These are phyloP conservation scores for Beta lomatogona DNA, from an alignment of 179 eudicot species.

Conservation along the genomic window DNA sequence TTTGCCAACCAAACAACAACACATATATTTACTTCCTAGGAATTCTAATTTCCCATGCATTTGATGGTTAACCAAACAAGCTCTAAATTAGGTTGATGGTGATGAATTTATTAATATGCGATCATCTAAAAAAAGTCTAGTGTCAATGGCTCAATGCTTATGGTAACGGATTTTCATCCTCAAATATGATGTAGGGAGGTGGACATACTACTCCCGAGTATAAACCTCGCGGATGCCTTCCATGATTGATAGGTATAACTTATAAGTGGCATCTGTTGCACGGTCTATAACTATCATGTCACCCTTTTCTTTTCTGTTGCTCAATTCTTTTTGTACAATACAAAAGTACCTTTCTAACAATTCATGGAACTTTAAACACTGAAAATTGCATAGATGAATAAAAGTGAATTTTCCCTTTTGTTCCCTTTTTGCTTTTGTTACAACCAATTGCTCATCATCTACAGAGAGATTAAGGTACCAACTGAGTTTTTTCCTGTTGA, in stretches of 20 bases:
- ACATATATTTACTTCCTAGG: too few species aligned
- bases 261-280: too few species aligned
- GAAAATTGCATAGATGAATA: not conserved
- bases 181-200: too few species aligned
- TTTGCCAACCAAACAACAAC: too few species aligned
- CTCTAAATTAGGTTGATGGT: too few species aligned
- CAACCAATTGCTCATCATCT: not conserved
- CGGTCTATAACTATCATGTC: not conserved
- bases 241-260: not conserved
- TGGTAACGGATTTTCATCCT: too few species aligned
- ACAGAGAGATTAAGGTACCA: not conserved
- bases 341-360: not conserved
- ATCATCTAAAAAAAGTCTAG: not conserved
- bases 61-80: too few species aligned
- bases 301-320: not conserved
- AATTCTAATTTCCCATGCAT: too few species aligned
- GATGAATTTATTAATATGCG: too few species aligned
- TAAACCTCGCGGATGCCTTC: not conserved
- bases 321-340: not conserved
- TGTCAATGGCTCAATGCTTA: too few species aligned
- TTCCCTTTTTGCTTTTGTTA: too few species aligned
- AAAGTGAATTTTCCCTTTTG: not conserved
- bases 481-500: constrained; percentile 15
- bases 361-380: not conserved
- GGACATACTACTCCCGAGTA: not conserved